Base-by-base conservation (phyloP, 148 eudicot genomes). In the Pouteria glomerata region DNA sequence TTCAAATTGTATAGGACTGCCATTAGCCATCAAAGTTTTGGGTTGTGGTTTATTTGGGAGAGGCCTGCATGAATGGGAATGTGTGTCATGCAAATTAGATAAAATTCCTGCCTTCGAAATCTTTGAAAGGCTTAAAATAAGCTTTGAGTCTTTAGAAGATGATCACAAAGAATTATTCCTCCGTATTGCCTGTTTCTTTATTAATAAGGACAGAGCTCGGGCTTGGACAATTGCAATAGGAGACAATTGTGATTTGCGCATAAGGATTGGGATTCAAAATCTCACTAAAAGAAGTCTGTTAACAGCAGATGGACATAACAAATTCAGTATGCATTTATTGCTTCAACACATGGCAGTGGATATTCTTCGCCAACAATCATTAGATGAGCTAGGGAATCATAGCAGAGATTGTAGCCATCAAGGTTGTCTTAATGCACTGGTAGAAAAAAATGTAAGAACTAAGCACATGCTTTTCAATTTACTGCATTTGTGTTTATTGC, bases 331-430 rank as follows among this genome's bases (percentile, higher is more conserved):
- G 67, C 57, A 59, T 71, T 56, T 14, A 27, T 29, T 71, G 15
- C 23, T 71, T 18, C 55, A 23, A 21, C 66, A 71, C 29, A 71
- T 71, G 74, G 74, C 56, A 14, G 29, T 56, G 44, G 74, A 71
- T 59, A 47, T 71, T 42, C 23, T 71, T 39, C 74, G 74, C 42
- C 74, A 71, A 45, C 66, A 71, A 71, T 71, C 74, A 41, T 56
- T 57, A 2, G 29, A 71, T 23, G 14, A 71, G 24, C 74, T 67
- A 6, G 74, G 66, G 45, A 44, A 47, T 42, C 74, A 67, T 18
- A 71, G 52, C 19, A 71, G 74, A 71, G 12, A 59, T 1, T 71
- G 74, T 66, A 18, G 57, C 26, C 10, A n/a, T 26, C 23, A 71
- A 24, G 74, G 57, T 58, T 71, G 65, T 4, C 57, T 71, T 14